Evolutionary conservation across 768 basidiomycete genomes (phyloP).

Genomic region (Lactifluus piperatus): DNA sequence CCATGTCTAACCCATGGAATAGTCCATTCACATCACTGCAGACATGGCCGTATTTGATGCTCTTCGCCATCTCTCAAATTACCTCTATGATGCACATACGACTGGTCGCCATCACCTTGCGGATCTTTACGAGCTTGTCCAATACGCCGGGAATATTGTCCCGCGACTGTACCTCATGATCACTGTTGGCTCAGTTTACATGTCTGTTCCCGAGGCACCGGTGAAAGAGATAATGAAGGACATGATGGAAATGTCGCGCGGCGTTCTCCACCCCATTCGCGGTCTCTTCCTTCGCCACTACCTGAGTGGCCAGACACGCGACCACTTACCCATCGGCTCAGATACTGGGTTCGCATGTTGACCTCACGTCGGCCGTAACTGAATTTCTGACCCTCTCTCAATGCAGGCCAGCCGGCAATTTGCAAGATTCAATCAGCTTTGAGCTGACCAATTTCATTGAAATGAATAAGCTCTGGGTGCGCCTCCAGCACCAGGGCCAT

Average conservation of each 20-base stretch:
- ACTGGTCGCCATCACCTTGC: constrained; percentile 91
- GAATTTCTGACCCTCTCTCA: background rate
- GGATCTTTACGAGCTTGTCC: constrained; percentile 98
- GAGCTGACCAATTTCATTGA: constrained; percentile 98
- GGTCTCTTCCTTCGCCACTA: constrained; percentile 95
- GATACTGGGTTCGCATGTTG: constrained; percentile 59
- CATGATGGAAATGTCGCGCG: constrained; percentile 99
- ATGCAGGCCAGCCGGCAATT: constrained; percentile 70
- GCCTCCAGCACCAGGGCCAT: constrained; percentile 95
- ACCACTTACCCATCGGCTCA: constrained; percentile 83
- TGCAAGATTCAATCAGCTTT: constrained; percentile 93
- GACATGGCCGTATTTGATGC: constrained; percentile 99
- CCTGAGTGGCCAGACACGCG: constrained; percentile 92
- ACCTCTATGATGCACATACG: constrained; percentile 92
- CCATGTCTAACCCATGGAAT: background rate
- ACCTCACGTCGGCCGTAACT: background rate
- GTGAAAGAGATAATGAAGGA: constrained; percentile 99
- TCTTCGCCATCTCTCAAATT: constrained; percentile 88
- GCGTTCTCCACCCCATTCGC: constrained; percentile 93
- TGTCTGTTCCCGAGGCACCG: constrained; percentile 95
- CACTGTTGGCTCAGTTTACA: constrained; percentile 97
- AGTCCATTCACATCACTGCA: constrained; percentile 25
- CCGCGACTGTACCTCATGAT: constrained; percentile 97
- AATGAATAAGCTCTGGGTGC: constrained; percentile 99
- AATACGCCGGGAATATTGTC: constrained; percentile 96